These are phyloP conservation scores for Acacia acuminata DNA, from an alignment of 306 rosid species.

Conservation along the genomic window DNA sequence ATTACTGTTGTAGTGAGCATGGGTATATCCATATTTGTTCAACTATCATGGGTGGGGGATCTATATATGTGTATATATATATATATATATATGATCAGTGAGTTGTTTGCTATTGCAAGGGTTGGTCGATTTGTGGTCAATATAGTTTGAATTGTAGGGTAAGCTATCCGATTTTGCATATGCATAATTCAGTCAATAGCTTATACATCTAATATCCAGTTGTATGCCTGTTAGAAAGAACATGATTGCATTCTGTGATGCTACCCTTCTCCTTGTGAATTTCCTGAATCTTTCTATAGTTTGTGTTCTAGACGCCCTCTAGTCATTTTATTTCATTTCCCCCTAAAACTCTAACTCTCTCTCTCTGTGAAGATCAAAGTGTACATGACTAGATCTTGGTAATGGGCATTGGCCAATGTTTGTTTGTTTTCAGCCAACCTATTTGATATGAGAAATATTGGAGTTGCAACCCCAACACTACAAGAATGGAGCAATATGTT, in stretches of 20 bases:
- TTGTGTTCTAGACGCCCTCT: constrained; percentile 13
- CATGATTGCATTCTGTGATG: neutral
- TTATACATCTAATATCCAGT: neutral
- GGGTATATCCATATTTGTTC: neutral
- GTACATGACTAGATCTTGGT: neutral
- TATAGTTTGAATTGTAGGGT: neutral
- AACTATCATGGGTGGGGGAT: no score
- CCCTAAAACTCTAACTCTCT: no score
- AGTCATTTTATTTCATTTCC: neutral
- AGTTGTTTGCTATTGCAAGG: neutral
- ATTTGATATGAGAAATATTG: constrained; percentile 78
- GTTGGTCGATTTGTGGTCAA: neutral
- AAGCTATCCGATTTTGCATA: neutral
- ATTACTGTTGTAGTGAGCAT: neutral
- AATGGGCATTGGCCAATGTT: neutral
- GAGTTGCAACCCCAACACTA: constrained; percentile 64
- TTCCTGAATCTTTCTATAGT: neutral
- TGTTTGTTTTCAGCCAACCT: constrained; percentile 67
- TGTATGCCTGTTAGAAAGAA: neutral
- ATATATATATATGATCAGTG: neutral
- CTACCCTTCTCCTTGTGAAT: neutral
- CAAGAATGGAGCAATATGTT: constrained; percentile 59
- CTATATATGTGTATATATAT: no score
- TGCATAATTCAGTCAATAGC: neutral
- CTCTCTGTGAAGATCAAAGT: neutral